Base-by-base conservation (phyloP, 163 green algal genomes). In the Chlorella variabilis region DNA sequence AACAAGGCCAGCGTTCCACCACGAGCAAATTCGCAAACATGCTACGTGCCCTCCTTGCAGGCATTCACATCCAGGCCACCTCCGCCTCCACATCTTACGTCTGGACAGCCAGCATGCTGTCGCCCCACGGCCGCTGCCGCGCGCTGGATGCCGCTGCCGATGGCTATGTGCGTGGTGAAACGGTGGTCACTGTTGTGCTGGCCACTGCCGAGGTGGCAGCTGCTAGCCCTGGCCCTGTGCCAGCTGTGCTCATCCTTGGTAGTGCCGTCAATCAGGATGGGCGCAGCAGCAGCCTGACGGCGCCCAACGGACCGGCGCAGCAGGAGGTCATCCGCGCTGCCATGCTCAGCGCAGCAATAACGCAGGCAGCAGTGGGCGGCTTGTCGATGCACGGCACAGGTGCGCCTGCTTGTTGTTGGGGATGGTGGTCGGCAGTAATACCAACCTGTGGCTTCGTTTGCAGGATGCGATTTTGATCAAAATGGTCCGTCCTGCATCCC, bases 221-320 rank as follows among this genome's bases (percentile, higher is more conserved):
- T 34, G 66, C 39, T 13, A 39, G 48, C 27, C 15, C 65, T 9
- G 9, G 9, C 13, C 21, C 33, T 7, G 38, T 54, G 36, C 25
- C 70, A 4, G 38, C 21, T 8, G 23, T 84, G 27, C 61, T 61
- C 33, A 70, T 87, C 31, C 38, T 49, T 0, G 84, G 92, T 17
- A 91, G 75, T 45, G 86, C 92, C 1, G 93, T 98, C 21, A 97
- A 97, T 87, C 93, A 98, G 79, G 95, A 98, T 79, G 95, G 95
- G 18, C 88, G 94, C 70, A 95, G 90, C 78, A 96, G 90, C 74
- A 92, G 89, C 62, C 81, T 97, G 45, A 98, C 93, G 9, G 94
- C 94, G 7, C 94, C 94, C 39, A 97, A 97, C 78, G 94, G 94
- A 4, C 94, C 93, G 21, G 88, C 91, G 31, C 94, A 98, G 85